Evolutionary conservation across 441 rosid genomes (phyloP).

Genomic region (Erysimum pusillum): DNA sequence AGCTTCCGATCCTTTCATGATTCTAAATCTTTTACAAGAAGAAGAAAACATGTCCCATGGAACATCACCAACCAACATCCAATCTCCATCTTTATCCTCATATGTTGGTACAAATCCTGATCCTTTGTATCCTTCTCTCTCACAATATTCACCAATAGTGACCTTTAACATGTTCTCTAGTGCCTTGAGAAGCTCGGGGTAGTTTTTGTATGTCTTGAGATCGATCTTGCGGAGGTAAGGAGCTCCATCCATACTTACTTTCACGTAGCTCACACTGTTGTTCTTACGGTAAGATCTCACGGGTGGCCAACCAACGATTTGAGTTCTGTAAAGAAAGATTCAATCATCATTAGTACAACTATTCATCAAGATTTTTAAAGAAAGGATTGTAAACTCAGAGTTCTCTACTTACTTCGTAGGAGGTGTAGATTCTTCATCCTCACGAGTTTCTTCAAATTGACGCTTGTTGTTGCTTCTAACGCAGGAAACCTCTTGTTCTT

Average conservation of each 20-base stretch:
- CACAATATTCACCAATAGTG: slow-evolving; percentile 53
- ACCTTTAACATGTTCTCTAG: slow-evolving; percentile 69
- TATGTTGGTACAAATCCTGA: slow-evolving; percentile 58
- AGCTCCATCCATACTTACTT: slow-evolving; percentile 81
- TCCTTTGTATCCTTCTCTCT: slow-evolving; percentile 57
- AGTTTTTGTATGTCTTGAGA: slow-evolving; percentile 61
- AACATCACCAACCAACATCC: slow-evolving; percentile 68
- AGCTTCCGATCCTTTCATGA: slow-evolving; percentile 59
- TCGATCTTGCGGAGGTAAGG: slow-evolving; percentile 76
- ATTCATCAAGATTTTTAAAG: background rate
- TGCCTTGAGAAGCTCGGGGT: slow-evolving; percentile 60
- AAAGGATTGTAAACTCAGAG: background rate
- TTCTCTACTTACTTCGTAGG: slow-evolving; percentile 70
- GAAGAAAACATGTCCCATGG: slow-evolving; percentile 64
- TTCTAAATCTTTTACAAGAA: slow-evolving; percentile 59
- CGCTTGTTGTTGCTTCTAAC: slow-evolving; percentile 71
- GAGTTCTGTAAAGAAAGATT: slow-evolving; percentile 54
- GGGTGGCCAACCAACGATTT: slow-evolving; percentile 80
- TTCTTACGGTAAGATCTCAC: slow-evolving; percentile 64
- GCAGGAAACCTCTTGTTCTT: slow-evolving; percentile 49
- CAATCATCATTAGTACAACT: slow-evolving; percentile 28
- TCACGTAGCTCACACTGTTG: slow-evolving; percentile 52
- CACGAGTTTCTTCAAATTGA: slow-evolving; percentile 47
- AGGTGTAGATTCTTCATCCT: slow-evolving; percentile 54
- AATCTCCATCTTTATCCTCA: slow-evolving; percentile 64